These are phyloP conservation scores for Neurospora sp. DNA, from an alignment of 495 filamentous ascomycete species.

Conservation along the genomic window DNA sequence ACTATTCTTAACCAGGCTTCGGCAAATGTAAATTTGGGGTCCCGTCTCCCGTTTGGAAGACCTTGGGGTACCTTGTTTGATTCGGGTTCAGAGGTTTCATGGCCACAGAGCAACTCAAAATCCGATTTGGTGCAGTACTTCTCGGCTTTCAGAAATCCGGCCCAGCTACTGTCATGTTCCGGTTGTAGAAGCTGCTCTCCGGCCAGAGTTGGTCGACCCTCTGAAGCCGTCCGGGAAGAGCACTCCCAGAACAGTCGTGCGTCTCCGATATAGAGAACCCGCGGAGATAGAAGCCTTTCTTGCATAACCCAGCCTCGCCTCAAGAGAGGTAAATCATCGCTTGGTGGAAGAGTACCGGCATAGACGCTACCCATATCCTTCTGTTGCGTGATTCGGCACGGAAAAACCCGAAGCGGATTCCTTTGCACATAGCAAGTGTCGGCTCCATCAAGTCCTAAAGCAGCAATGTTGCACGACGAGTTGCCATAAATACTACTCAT, in stretches of 20 bases:
- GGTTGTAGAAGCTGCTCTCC: not conserved
- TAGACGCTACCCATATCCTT: fast-evolving
- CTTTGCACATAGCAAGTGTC: not conserved
- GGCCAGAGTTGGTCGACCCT: not conserved
- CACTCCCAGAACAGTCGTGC: not conserved
- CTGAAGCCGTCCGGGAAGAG: not conserved
- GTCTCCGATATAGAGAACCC: not conserved
- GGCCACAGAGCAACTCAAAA: not conserved
- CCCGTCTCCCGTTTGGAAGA: not conserved
- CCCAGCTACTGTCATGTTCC: not conserved
- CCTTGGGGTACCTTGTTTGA: not conserved
- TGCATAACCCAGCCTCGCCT: not conserved
- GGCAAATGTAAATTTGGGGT: not conserved
- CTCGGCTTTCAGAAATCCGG: fast-evolving
- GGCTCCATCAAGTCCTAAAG: not conserved
- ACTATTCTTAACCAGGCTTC: not conserved
- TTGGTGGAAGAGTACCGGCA: too few relatives aligned
- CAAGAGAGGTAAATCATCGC: not conserved
- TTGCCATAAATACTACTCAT: not conserved
- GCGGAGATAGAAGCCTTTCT: not conserved
- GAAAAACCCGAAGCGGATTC: not conserved
- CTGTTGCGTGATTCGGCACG: not conserved
- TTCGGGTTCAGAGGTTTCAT: fast-evolving
- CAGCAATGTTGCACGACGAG: not conserved
- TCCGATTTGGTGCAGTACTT: not conserved